Conservation (phyloP, 257 asterid species). For the Coffea eugenioides region DNA sequence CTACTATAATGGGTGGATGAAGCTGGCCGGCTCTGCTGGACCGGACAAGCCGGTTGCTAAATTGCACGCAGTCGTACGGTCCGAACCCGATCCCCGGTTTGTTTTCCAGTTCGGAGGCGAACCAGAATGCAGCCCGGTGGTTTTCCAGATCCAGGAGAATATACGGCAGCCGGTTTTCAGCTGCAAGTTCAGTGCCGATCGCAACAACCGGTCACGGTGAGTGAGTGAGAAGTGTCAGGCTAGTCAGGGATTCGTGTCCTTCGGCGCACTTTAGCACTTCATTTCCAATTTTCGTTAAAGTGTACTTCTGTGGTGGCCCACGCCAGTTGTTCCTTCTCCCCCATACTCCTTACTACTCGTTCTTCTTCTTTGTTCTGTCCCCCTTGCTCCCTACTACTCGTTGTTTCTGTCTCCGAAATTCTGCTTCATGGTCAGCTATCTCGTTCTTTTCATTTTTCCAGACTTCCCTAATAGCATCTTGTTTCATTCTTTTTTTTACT, state of each 20-base stretch:
- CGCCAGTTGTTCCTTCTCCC: neutral
- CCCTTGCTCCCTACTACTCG: too few species aligned
- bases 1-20: conserved; percentile 74
- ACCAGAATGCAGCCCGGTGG: conserved; percentile 92
- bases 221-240: conserved; percentile 15
- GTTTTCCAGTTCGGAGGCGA: conserved; percentile 91
- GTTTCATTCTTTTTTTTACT: neutral
- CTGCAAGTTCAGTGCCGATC: conserved; percentile 84
- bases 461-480: neutral
- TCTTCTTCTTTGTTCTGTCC: too few species aligned
- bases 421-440: neutral
- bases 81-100: conserved; percentile 84
- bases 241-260: neutral
- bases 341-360: too few species aligned
- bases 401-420: neutral
- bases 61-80: conserved; percentile 61
- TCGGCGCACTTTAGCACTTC: conserved; percentile 11
- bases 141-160: conserved; percentile 78
- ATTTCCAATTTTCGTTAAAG: neutral
- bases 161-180: conserved; percentile 90
- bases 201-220: conserved; percentile 75
- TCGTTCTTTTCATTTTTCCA: neutral
- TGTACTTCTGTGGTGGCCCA: conserved; percentile 2
- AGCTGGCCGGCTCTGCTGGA: conserved; percentile 24
- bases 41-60: conserved; percentile 37